These are phyloP conservation scores for Trichosporon coremiiforme DNA, from an alignment of 1,284 basidiomycete species.

Conservation along the genomic window DNA sequence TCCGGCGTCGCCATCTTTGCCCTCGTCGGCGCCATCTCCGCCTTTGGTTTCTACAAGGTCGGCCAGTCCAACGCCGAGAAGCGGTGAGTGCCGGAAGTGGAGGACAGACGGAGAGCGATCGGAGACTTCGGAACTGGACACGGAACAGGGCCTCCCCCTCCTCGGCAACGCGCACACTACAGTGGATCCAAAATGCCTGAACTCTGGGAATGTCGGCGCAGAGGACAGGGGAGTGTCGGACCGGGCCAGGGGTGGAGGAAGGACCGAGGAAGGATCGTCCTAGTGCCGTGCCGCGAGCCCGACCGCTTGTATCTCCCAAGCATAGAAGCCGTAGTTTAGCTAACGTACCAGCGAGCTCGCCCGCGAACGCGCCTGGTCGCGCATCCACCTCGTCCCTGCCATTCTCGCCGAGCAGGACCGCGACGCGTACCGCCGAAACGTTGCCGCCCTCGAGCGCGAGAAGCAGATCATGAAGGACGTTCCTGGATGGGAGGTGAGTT, in stretches of 20 bases:
- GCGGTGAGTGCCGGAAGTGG: slow-evolving; percentile 72
- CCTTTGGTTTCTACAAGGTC: slow-evolving; percentile 88
- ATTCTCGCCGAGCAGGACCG: slow-evolving; percentile 92
- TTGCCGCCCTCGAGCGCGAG: slow-evolving; percentile 79
- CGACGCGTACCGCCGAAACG: slow-evolving; percentile 78
- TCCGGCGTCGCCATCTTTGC: slow-evolving; percentile 84
- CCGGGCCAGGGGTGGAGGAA: too few relatives aligned
- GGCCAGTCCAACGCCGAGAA: slow-evolving; percentile 89
- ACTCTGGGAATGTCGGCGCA: too few relatives aligned
- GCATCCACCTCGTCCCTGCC: slow-evolving; percentile 91
- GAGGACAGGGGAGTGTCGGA: too few relatives aligned
- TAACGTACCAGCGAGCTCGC: slow-evolving; percentile 74
- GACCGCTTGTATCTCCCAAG: too few relatives aligned
- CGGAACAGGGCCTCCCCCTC: too few relatives aligned
- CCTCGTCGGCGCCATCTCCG: slow-evolving; percentile 79
- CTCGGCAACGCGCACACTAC: too few relatives aligned
- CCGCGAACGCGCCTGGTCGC: slow-evolving; percentile 92
- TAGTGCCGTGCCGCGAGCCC: too few relatives aligned
- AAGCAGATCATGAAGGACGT: slow-evolving; percentile 96
- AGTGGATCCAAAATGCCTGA: too few relatives aligned
- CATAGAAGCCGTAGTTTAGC: too few relatives aligned
- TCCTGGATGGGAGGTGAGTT: slow-evolving; percentile 88
- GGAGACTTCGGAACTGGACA: too few relatives aligned
- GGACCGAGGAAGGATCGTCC: too few relatives aligned
- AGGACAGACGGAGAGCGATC: not conserved